These are phyloP conservation scores for Coemansia sp. DNA, from an alignment of 192 early-diverging fungal genomes.

Conservation along the genomic window DNA sequence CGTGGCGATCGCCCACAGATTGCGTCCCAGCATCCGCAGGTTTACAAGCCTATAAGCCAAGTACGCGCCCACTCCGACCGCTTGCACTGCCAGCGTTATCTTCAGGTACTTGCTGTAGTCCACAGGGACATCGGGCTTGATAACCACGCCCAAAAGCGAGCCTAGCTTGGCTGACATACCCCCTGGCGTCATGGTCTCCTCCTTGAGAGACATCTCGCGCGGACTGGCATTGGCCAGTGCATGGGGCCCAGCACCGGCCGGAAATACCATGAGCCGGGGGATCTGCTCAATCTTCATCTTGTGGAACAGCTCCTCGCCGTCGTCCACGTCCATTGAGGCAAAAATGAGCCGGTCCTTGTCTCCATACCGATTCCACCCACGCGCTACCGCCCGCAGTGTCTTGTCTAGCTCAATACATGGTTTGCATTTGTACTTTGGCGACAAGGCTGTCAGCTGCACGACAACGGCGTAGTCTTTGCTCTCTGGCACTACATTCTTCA, in stretches of 20 bases:
- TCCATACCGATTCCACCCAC: constrained; percentile 35
- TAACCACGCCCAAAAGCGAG: constrained; percentile 31
- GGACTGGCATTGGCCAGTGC: constrained; percentile 33
- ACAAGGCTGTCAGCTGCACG: constrained; percentile 46
- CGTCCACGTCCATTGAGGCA: constrained; percentile 45
- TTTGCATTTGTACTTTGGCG: constrained; percentile 47
- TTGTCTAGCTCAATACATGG: constrained; percentile 31
- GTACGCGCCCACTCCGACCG: constrained; percentile 2
- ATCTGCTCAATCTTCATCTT: constrained; percentile 47
- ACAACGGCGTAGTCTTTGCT: constrained; percentile 48
- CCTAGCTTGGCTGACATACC: constrained; percentile 42
- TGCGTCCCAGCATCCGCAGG: constrained; percentile 31
- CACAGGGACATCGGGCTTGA: constrained; percentile 30
- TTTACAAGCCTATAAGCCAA: constrained; percentile 29
- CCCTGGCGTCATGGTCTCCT: constrained; percentile 8
- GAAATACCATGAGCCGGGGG: constrained; percentile 47
- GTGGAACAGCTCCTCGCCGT: constrained; percentile 49
- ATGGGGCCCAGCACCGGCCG: constrained; percentile 29
- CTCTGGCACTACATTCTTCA: constrained; percentile 40
- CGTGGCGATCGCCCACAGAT: constrained; percentile 26
- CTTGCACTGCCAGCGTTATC: neutral
- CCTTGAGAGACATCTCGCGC: constrained; percentile 33
- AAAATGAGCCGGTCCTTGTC: constrained; percentile 23
- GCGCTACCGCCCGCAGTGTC: constrained; percentile 37
- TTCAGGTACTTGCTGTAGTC: constrained; percentile 27